phyloP scores from a whole-genome alignment of 2,329 filamentous ascomycete species.

The Microcyclospora pomicola region DNA sequence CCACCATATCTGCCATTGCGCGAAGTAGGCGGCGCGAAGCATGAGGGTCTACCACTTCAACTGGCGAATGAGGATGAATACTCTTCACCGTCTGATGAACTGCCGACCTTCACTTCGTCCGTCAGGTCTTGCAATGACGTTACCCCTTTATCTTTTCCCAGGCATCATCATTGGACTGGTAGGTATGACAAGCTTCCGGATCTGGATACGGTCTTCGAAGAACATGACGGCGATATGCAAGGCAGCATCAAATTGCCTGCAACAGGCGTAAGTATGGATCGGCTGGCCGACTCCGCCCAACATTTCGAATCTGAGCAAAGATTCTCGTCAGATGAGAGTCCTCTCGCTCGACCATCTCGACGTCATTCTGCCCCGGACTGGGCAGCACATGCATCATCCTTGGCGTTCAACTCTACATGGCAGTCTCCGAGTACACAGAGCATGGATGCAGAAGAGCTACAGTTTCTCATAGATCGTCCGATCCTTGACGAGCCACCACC shows the following conservation, averaged over 20 bases:
- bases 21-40: conserved; percentile 5
- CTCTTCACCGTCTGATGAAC: conserved; percentile 7
- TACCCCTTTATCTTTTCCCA: no score
- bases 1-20: conserved; percentile 26
- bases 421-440: conserved; percentile 15
- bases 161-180: conserved; percentile 35
- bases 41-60: conserved; percentile 11
- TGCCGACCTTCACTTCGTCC: background rate
- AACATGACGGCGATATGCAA: background rate
- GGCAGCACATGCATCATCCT: no score
- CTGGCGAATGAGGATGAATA: conserved; percentile 7
- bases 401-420: background rate
- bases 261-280: no score
- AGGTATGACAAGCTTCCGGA: conserved; percentile 26
- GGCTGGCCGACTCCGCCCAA: no score
- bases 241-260: no score
- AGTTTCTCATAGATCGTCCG: conserved; percentile 31
- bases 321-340: no score
- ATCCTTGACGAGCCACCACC: conserved; percentile 19
- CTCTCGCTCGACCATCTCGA: no score
- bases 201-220: conserved; percentile 3
- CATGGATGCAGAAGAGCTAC: conserved; percentile 23
- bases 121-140: no score
- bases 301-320: no score
- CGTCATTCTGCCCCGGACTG: no score